Percentiles rank a stretch among this genome's conserved stretches.
These are phyloP conservation scores for Hirschfeldia incana DNA, from an alignment of 345 rosid genomes.

Conservation along the genomic window DNA sequence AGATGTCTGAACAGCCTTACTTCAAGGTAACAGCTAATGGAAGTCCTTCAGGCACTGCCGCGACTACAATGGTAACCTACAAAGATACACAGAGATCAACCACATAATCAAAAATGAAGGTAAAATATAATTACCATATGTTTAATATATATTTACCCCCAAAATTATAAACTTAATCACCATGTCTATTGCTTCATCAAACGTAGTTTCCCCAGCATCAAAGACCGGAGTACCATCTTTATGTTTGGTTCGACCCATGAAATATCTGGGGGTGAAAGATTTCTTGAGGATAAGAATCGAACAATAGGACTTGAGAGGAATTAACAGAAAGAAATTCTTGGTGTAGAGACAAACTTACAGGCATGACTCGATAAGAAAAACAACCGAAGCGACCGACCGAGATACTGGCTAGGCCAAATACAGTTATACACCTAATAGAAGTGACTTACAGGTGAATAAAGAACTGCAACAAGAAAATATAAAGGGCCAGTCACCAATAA, in stretches of 20 bases:
- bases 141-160: background rate
- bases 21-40: too few species aligned
- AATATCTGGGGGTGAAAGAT: slow-evolving; percentile 1
- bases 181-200: background rate
- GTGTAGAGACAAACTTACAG: background rate
- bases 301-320: background rate
- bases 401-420: background rate
- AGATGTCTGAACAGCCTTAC: too few species aligned
- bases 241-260: background rate
- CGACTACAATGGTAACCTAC: too few species aligned
- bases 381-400: background rate
- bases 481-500: background rate
- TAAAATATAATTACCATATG: background rate
- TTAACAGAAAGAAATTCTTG: background rate
- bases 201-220: background rate
- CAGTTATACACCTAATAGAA: background rate
- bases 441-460: background rate
- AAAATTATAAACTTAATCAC: background rate
- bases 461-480: background rate
- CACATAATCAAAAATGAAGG: background rate
- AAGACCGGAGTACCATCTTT: background rate
- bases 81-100: background rate
- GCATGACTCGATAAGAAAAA: background rate
- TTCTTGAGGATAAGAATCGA: background rate
- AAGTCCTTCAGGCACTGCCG: too few species aligned